Evolutionary conservation across 768 basidiomycete species (phyloP), one percentile per base, ranked within the genome.

Genomic region (Galerina marginata): DNA sequence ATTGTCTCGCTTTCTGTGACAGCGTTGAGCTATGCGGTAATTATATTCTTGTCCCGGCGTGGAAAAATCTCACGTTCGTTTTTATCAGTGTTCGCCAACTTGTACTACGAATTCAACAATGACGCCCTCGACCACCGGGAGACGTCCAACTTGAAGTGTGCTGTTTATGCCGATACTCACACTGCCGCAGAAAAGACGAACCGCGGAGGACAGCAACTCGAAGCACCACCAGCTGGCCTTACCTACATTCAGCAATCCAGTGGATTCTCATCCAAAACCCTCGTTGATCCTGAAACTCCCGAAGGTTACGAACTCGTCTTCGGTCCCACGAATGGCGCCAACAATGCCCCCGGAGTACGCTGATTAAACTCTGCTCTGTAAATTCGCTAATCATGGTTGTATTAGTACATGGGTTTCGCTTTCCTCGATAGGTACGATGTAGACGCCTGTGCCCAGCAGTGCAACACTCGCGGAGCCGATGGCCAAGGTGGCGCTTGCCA

Each of bases 61-160:
- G 36, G 12, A 55, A 16, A 46, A 46, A 42, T 33, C 44, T 55
- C 40, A 43, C 54, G 44, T 33, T 33, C 42, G 44, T 9, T 55
- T 33, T 33, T 55, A 11, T 7, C 46, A 84, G 83, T 81, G 4
- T 83, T 82, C 59, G 81, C 74, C 11, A 84, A 84, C 62, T 56
- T 84, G 23, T 84, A 75, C 58, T 83, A 84, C 68, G 81, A 84
- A 60, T 76, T 68, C 70, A 83, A 82, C 66, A 82, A 82, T 60
- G 58, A 67, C 7, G 71, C 76, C 6, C 70, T 80, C 29, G 80
- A 80, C 56, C 75, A 74, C 59, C 64, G 59, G 44, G 72, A 76
- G 59, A 59, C 74, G 3, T 83, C 82, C 0, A 81, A 82, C 59
- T 72, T 83, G 67, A 83, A 82, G 68, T 84, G 83, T 51, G 80